Evolutionary conservation across 345 rosid species (phyloP), one percentile per base, ranked within the genome.

Genomic region (Rhizophora apiculata): DNA sequence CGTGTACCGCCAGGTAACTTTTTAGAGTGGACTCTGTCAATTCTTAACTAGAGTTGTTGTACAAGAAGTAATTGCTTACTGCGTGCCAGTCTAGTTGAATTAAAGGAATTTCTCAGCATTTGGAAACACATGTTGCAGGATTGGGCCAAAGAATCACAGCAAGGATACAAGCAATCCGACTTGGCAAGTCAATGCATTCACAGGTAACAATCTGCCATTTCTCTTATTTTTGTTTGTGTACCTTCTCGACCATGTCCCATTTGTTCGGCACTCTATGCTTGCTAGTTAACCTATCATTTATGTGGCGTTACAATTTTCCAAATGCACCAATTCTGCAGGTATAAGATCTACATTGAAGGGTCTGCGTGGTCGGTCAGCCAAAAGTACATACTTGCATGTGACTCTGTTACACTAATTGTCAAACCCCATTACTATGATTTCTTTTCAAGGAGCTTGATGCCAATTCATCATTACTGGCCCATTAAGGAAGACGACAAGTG

Each of bases 101-200:
- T 39, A 9, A 10, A 34, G 37, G 37, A 39, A 39, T 11, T 39
- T 39, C 16, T 11, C 48, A 6, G 48, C 48, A 39, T 39, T 39
- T 39, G 15, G 48, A 39, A 39, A 39, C 48, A 39, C 11, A 11
- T 63, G 34, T 59, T 74, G 76, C 88, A 94, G 98, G 82, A 95
- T 48, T 95, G 99, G 98, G 20, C 55, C 48, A 48, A 30, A 73
- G 99, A 90, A 83, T 69, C 84, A 7, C 79, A 70, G 48, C 77
- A 85, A 81, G 96, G 96, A 9, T 95, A 78, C 89, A 90, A 88
- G 74, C 75, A 79, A 72, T 95, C 99, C 24, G 84, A 87, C 62
- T 79, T 92, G 58, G 87, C 91, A 48, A 78, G 72, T 83, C 99
- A 95, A 75, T 95, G 99, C 76, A 66, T 34, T 36, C 82, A 95